Evolutionary conservation across 2,329 filamentous ascomycete species (phyloP), one percentile per base, ranked within the genome.

Genomic region (Talaromyces sp.): DNA sequence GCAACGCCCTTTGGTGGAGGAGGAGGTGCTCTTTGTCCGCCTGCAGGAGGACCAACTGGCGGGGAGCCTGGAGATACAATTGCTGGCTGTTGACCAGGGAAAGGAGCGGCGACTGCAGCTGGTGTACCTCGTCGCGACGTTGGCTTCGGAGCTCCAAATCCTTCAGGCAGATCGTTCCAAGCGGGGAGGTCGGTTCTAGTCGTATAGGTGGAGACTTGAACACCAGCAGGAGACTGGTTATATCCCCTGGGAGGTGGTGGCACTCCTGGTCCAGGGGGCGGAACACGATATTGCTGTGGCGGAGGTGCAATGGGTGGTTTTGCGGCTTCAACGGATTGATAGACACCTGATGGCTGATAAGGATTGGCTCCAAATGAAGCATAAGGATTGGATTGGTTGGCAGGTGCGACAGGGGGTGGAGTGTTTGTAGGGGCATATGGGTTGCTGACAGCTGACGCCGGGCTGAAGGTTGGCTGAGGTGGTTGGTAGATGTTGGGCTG

Each of bases 101-200:
- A 96, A 9, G 92, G 91, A 19, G 90, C 87, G n/a, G 84, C 87
- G 61, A 87, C 86, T 50, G 80, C 74, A 37, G 74, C 73, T 2
- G 93, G 92, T 0, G 94, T 97, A 54, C 84, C 84, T 74, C 89
- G 87, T 69, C 93, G 88, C 25, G 89, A 85, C 15, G 90, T 84
- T 63, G 85, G 81, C 81, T 94, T 92, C 54, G 31, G 47, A 8
- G 62, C 33, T 52, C 87, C 84, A 54, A 98, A 88, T 64, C 80
- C 90, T 72, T 97, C 86, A 1, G 95, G 95, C 61, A 96, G 90
- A 77, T 99, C 95, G 71, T 99, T 99, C 95, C 95, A 99, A 71
- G 91, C 90, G 33, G 89, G 87, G 68, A 89, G 89, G 68, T 90
- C 89, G 73, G 88, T 89, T 65, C 86, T 82, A 73, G 87, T 88